Conservation (phyloP, 768 basidiomycete species). For the Russula ochroleuca region DNA sequence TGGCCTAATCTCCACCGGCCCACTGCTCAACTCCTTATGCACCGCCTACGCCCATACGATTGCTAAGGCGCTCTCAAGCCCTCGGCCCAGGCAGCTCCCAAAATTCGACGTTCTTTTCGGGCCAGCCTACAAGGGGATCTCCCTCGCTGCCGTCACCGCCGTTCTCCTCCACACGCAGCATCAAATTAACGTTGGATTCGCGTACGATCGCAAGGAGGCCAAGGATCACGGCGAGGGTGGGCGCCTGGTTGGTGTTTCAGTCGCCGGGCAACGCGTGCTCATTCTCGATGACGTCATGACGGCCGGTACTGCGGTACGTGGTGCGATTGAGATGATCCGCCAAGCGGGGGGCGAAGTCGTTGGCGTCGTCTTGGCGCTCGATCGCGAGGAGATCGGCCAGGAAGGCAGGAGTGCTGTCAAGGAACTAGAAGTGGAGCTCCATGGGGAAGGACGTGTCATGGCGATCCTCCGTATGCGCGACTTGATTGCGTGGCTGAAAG, state of each 20-base stretch:
- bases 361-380: slow-evolving; percentile 82
- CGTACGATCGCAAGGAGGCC: slow-evolving; percentile 91
- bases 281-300: slow-evolving; percentile 98
- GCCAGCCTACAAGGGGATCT: slow-evolving; percentile 96
- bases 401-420: slow-evolving; percentile 71
- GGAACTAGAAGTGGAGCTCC: slow-evolving; percentile 72
- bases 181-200: slow-evolving; percentile 66
- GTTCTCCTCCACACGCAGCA: slow-evolving; percentile 68
- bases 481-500: slow-evolving; percentile 76
- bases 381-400: slow-evolving; percentile 80
- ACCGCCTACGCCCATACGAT: slow-evolving; percentile 83
- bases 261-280: slow-evolving; percentile 78
- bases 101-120: slow-evolving; percentile 86
- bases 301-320: slow-evolving; percentile 80
- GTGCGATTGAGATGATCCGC: slow-evolving; percentile 70
- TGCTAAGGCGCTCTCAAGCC: slow-evolving; percentile 44
- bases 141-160: slow-evolving; percentile 82
- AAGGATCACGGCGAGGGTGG: slow-evolving; percentile 98
- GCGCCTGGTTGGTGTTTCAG: slow-evolving; percentile 76
- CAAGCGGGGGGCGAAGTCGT: slow-evolving; percentile 74
- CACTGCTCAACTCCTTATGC: slow-evolving; percentile 71
- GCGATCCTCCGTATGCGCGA: slow-evolving; percentile 84
- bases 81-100: slow-evolving; percentile 33
- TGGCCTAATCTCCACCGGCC: slow-evolving; percentile 78
- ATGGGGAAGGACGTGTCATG: slow-evolving; percentile 64